phyloP scores from a whole-genome alignment of 208 protist species.

The Paratrypanosoma confusum region DNA sequence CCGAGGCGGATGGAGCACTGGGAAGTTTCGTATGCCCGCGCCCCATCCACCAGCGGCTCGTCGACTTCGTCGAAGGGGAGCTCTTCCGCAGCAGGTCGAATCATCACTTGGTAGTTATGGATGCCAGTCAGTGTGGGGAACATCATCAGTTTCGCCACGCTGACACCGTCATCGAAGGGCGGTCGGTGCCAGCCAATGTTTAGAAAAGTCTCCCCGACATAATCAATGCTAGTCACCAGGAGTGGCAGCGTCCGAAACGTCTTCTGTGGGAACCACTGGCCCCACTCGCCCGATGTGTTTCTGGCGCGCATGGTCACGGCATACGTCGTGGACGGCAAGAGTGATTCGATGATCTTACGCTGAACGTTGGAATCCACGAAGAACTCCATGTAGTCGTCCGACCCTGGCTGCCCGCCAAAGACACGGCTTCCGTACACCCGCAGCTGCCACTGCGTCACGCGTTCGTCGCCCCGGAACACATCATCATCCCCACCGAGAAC shows the following conservation, averaged over 20 bases:
- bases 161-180: too few relatives aligned
- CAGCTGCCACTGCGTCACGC: slow-evolving; percentile 74
- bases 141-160: slow-evolving; percentile 29
- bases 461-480: slow-evolving; percentile 37
- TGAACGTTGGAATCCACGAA: slow-evolving; percentile 31
- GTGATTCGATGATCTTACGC: slow-evolving; percentile 31
- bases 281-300: slow-evolving; percentile 68
- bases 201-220: slow-evolving; percentile 78
- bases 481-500: slow-evolving; percentile 9
- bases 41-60: slow-evolving; percentile 70
- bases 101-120: slow-evolving; percentile 86
- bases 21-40: slow-evolving; percentile 82
- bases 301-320: slow-evolving; percentile 62
- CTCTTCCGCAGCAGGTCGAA: slow-evolving; percentile 60
- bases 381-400: slow-evolving; percentile 46
- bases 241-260: slow-evolving; percentile 63
- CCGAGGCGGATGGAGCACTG: slow-evolving; percentile 71
- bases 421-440: slow-evolving; percentile 58
- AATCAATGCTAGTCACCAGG: slow-evolving; percentile 43
- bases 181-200: slow-evolving; percentile 67
- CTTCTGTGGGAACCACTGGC: slow-evolving; percentile 67
- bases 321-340: slow-evolving; percentile 64
- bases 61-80: slow-evolving; percentile 60
- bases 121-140: slow-evolving; percentile 54
- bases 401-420: slow-evolving; percentile 51